Percentiles rank a stretch among this genome's conserved stretches.
Conservation (phyloP, 2,329 filamentous ascomycete genomes). For the Cercospora sp. region DNA sequence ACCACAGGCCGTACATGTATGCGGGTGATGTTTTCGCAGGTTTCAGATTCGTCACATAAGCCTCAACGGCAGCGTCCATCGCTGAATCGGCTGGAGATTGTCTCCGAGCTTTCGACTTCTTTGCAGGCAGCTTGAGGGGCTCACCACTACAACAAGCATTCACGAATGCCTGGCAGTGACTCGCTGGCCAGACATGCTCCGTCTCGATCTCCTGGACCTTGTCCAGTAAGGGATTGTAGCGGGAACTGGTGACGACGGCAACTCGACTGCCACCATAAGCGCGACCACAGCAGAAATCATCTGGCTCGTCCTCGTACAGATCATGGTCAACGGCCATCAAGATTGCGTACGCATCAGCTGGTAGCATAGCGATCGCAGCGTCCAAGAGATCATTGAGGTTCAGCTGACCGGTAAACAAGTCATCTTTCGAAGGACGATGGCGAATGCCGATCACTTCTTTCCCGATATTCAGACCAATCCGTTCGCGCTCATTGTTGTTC, state of each 20-base stretch:
- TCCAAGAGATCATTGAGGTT: constrained; percentile 64
- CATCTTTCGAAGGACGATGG: constrained; percentile 51
- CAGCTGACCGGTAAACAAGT: constrained; percentile 53
- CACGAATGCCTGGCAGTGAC: constrained; percentile 59
- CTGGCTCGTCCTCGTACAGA: constrained; percentile 64
- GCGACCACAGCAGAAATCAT: constrained; percentile 66
- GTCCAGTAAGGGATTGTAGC: constrained; percentile 59
- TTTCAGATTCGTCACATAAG: background rate
- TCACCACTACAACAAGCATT: constrained; percentile 35
- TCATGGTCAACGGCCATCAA: constrained; percentile 62
- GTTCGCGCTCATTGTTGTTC: background rate
- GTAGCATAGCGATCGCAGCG: constrained; percentile 54
- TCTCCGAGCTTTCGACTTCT: constrained; percentile 14
- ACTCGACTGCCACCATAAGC: constrained; percentile 66
- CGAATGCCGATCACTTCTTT: constrained; percentile 52
- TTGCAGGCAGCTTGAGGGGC: constrained; percentile 10
- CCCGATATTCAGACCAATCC: constrained; percentile 49
- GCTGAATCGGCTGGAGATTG: background rate
- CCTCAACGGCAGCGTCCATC: constrained; percentile 22
- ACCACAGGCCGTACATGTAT: constrained; percentile 50
- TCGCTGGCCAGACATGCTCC: constrained; percentile 63
- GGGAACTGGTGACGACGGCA: constrained; percentile 60
- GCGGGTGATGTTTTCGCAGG: background rate
- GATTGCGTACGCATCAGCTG: constrained; percentile 59
- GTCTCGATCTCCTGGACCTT: constrained; percentile 46